Conservation (phyloP, 140 eudicot species). For the Ambrosia hybrid region DNA sequence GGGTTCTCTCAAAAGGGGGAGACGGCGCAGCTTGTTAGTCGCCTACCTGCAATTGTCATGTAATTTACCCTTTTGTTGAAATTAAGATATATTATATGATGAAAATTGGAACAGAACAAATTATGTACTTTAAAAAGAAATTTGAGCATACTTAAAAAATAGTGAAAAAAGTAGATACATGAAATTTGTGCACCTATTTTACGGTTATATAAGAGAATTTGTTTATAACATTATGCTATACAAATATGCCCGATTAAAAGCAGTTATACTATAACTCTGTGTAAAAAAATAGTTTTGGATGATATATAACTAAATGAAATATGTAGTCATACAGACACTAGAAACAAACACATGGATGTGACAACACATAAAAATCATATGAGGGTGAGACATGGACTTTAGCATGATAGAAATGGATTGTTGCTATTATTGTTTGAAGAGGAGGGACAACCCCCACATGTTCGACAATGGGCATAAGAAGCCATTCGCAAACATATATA, state of each 20-base stretch:
- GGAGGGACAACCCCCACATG: constrained; percentile 30
- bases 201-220: too few species aligned
- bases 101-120: too few species aligned
- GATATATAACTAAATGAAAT: background rate
- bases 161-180: background rate
- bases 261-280: background rate
- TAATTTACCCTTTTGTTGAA: too few species aligned
- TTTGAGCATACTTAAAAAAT: too few species aligned
- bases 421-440: constrained; percentile 24
- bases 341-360: constrained; percentile 29
- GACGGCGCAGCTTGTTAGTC: too few species aligned
- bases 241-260: background rate
- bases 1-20: too few species aligned
- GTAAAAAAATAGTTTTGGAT: background rate
- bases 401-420: constrained; percentile 21
- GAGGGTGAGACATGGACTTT: constrained; percentile 18
- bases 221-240: background rate
- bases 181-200: background rate
- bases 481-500: constrained; percentile 19
- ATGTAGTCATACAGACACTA: background rate
- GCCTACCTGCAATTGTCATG: too few species aligned
- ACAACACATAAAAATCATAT: constrained; percentile 25
- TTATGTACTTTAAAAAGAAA: too few species aligned
- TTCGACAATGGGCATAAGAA: constrained; percentile 14
- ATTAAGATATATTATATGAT: too few species aligned